Evolutionary conservation across 2,329 filamentous ascomycete species (phyloP).

Genomic region (Septoria petroselini): DNA sequence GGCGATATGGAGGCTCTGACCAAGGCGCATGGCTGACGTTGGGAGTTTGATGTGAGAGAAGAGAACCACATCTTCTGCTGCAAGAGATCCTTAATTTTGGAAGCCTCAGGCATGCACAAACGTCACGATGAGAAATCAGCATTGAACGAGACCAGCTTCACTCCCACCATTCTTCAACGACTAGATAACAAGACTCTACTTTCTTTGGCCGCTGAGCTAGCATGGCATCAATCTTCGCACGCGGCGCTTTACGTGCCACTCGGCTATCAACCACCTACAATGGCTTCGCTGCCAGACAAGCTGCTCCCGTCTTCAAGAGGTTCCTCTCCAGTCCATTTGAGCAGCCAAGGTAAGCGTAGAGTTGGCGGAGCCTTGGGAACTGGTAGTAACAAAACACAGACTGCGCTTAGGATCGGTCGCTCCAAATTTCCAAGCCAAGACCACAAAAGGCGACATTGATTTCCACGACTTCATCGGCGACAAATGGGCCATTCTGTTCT

Average conservation of each 20-base stretch:
- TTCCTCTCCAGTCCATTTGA: slow-evolving; percentile 23
- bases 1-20: too few species aligned
- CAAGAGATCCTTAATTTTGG: too few species aligned
- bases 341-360: slow-evolving; percentile 20
- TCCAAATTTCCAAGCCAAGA: slow-evolving; percentile 81
- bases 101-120: neutral
- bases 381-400: slow-evolving; percentile 18
- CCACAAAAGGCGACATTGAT: slow-evolving; percentile 70
- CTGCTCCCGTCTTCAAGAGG: slow-evolving; percentile 33
- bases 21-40: neutral
- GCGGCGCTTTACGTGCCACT: slow-evolving; percentile 24
- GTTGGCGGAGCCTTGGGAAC: neutral
- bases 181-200: neutral
- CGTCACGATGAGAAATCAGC: neutral
- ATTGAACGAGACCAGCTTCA: too few species aligned
- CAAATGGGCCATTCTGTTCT: slow-evolving; percentile 76
- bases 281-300: slow-evolving; percentile 28
- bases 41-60: too few species aligned
- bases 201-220: neutral
- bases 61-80: too few species aligned
- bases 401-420: slow-evolving; percentile 54
- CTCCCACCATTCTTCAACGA: neutral
- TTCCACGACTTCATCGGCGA: slow-evolving; percentile 79
- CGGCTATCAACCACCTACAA: slow-evolving; percentile 21
- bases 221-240: slow-evolving; percentile 26